phyloP scores from a whole-genome alignment of 2,329 filamentous ascomycete genomes.

The Fusarium fujikuroi region DNA sequence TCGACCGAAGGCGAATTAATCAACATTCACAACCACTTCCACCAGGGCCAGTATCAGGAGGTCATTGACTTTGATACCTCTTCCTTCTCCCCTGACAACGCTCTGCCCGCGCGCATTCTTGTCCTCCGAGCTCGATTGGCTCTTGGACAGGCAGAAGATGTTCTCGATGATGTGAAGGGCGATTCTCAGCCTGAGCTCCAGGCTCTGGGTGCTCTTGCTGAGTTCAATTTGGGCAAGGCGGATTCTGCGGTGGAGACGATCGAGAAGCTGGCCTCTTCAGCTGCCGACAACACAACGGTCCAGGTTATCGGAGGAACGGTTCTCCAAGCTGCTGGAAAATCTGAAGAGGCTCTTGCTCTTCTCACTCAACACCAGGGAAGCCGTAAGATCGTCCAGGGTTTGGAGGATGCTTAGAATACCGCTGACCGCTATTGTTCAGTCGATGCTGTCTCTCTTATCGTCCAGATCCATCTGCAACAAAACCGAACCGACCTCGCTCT shows the following conservation, averaged over 20 bases:
- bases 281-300: constrained; percentile 80
- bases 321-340: constrained; percentile 80
- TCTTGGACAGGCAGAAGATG: constrained; percentile 79
- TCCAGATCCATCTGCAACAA: constrained; percentile 91
- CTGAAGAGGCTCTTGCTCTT: constrained; percentile 85
- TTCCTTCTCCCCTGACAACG: constrained; percentile 81
- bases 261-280: constrained; percentile 73
- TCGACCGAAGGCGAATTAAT: constrained; percentile 77
- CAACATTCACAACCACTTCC: constrained; percentile 77
- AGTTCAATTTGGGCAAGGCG: constrained; percentile 68
- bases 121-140: constrained; percentile 85
- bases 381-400: constrained; percentile 64
- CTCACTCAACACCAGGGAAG: constrained; percentile 87
- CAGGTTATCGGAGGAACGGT: constrained; percentile 86
- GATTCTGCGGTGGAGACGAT: constrained; percentile 71
- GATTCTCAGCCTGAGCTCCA: constrained; percentile 77
- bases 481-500: constrained; percentile 91
- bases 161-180: constrained; percentile 74
- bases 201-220: constrained; percentile 81
- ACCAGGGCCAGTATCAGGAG: constrained; percentile 85
- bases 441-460: constrained; percentile 84
- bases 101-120: constrained; percentile 79
- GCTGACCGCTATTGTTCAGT: constrained; percentile 55
- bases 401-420: constrained; percentile 6
- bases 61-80: constrained; percentile 88